These are phyloP conservation scores for Globisporangium alternatum DNA, from an alignment of 352 stramenopile species.

Conservation along the genomic window DNA sequence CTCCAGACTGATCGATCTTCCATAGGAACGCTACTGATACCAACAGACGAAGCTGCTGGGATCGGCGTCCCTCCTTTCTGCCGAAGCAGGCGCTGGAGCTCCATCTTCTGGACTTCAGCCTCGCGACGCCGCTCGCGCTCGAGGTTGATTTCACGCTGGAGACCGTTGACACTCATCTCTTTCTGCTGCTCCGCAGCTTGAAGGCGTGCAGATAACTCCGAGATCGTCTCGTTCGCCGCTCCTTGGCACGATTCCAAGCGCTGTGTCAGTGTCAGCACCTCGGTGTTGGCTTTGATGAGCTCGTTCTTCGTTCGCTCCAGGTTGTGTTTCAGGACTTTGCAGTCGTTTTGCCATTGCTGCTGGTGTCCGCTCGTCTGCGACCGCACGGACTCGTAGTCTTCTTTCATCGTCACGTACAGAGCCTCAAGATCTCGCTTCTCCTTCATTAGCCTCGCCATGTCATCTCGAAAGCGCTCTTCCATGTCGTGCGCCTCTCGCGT, in stretches of 20 bases:
- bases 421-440: slow-evolving; percentile 64
- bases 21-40: not conserved
- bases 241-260: slow-evolving; percentile 51
- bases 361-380: slow-evolving; percentile 37
- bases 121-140: slow-evolving; percentile 58
- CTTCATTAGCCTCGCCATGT: slow-evolving; percentile 36
- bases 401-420: slow-evolving; percentile 39
- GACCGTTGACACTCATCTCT: slow-evolving; percentile 28
- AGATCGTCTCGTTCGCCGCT: slow-evolving; percentile 60
- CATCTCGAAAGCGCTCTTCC: slow-evolving; percentile 50
- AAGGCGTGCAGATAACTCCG: slow-evolving; percentile 43
- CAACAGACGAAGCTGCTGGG: not conserved
- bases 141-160: slow-evolving; percentile 56
- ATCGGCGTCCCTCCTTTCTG: slow-evolving; percentile 19
- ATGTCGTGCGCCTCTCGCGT: slow-evolving; percentile 42
- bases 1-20: slow-evolving; percentile 10
- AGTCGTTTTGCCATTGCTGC: slow-evolving; percentile 45
- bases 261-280: slow-evolving; percentile 43
- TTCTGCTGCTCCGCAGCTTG: slow-evolving; percentile 54
- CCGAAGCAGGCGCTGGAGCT: slow-evolving; percentile 44
- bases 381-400: slow-evolving; percentile 44
- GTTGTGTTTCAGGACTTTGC: slow-evolving; percentile 39
- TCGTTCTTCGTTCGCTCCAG: slow-evolving; percentile 62
- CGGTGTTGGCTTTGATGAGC: slow-evolving; percentile 34
- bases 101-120: slow-evolving; percentile 56